A percentile compares a stretch with the other conserved stretches of the same genome.
Evolutionary conservation across 805 yeast genomes (phyloP).

Genomic region (Candida parachauliodes): DNA sequence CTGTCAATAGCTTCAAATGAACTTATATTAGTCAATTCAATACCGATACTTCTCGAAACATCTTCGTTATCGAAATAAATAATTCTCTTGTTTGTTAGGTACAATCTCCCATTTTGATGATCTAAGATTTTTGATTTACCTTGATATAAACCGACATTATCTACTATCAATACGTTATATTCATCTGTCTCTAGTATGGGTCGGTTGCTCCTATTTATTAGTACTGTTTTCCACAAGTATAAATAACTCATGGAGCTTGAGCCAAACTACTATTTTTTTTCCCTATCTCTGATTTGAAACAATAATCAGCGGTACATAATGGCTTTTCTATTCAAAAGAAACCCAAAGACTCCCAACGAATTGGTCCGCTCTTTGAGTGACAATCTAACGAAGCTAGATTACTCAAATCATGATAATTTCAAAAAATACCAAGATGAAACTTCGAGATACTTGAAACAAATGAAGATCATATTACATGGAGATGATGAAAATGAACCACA

Average conservation of each 20-base stretch:
- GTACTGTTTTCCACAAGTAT: constrained; percentile 32
- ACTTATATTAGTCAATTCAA: constrained; percentile 43
- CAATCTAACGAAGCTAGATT: constrained; percentile 60
- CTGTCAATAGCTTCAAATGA: constrained; percentile 43
- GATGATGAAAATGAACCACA: constrained; percentile 50
- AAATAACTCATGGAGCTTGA: constrained; percentile 10
- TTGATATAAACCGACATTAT: constrained; percentile 69
- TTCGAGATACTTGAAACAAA: constrained; percentile 57
- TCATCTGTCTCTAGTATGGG: constrained; percentile 35
- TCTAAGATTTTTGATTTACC: constrained; percentile 61
- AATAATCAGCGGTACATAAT: constrained; percentile 29
- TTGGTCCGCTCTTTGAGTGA: constrained; percentile 74
- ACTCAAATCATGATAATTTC: constrained; percentile 22
- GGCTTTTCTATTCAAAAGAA: constrained; percentile 90
- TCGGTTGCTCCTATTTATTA: constrained; percentile 36
- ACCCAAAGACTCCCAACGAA: constrained; percentile 87
- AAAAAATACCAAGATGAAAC: constrained; percentile 70
- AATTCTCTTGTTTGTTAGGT: constrained; percentile 69
- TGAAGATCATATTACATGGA: constrained; percentile 64
- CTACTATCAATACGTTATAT: constrained; percentile 29
- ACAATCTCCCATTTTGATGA: constrained; percentile 73
- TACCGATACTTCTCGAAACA: constrained; percentile 37
- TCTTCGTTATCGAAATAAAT: constrained; percentile 62
- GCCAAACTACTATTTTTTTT: constrained; percentile 1
- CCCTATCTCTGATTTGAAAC: neutral